These are phyloP conservation scores for Paraurostyla sp. DNA, from an alignment of 73 alveolate genomes.

Conservation along the genomic window DNA sequence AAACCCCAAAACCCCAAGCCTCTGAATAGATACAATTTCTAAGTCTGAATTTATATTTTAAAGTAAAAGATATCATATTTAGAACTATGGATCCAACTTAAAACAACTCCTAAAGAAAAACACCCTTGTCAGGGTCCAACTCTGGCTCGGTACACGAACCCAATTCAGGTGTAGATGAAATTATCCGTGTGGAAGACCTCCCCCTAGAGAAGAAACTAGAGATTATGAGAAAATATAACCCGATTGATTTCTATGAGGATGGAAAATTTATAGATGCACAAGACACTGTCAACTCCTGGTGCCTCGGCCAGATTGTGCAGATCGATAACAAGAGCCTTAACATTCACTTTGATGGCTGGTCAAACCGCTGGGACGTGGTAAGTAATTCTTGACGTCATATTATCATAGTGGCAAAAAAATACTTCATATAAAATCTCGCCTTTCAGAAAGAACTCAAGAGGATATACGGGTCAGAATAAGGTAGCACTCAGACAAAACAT, in stretches of 20 bases:
- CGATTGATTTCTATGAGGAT: constrained; percentile 19
- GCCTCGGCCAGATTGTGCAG: constrained; percentile 65
- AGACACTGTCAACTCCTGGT: constrained; percentile 80
- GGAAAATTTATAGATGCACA: constrained; percentile 76
- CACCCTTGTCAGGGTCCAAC: neutral
- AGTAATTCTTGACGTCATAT: neutral
- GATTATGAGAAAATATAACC: constrained; percentile 46
- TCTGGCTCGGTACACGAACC: constrained; percentile 2
- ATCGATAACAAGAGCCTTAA: constrained; percentile 45
- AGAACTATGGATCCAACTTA: no score
- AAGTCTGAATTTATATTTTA: no score
- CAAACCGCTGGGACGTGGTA: constrained; percentile 74
- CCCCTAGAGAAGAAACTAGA: constrained; percentile 68
- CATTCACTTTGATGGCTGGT: constrained; percentile 79
- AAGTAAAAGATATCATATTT: no score
- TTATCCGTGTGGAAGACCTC: constrained; percentile 51
- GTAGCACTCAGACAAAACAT: constrained; percentile 74
- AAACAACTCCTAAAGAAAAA: neutral
- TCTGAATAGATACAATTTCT: no score
- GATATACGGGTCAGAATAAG: constrained; percentile 82
- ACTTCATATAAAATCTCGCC: constrained; percentile 78
- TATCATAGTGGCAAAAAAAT: constrained; percentile 66
- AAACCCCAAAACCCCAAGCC: no score
- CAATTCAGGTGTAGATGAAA: neutral
- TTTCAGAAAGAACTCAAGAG: constrained; percentile 75